Evolutionary conservation across 2,329 filamentous ascomycete genomes (phyloP).

Genomic region (Penicillium sp.): DNA sequence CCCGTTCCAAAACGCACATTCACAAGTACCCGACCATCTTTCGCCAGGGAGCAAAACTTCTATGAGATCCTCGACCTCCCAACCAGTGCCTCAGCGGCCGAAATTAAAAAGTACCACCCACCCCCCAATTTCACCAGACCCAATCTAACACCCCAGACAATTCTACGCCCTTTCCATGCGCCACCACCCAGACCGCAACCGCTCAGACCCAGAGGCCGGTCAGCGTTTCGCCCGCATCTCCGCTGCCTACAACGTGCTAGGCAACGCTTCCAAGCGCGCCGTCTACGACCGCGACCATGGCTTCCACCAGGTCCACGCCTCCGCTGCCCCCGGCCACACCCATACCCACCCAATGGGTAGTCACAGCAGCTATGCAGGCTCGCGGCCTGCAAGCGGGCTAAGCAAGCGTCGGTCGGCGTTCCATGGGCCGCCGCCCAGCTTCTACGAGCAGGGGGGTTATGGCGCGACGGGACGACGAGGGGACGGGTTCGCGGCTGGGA

Average conservation of each 20-base stretch:
- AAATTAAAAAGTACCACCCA: conserved; percentile 75
- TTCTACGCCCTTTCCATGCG: conserved; percentile 92
- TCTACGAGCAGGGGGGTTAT: conserved; percentile 82
- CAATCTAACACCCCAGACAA: conserved; percentile 40
- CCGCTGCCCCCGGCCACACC: conserved; percentile 26
- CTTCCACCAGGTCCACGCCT: conserved; percentile 35
- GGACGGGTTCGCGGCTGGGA: conserved; percentile 46
- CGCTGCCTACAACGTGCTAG: conserved; percentile 79
- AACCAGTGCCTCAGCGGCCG: conserved; percentile 66
- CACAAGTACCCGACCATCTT: conserved; percentile 45
- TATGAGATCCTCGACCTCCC: conserved; percentile 81
- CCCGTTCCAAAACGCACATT: conserved; percentile 33
- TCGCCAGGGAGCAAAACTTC: conserved; percentile 58
- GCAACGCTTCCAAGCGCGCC: conserved; percentile 71
- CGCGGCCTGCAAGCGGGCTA: conserved; percentile 77
- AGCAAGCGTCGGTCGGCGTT: conserved; percentile 75
- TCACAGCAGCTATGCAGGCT: conserved; percentile 57
- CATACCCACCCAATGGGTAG: conserved; percentile 50
- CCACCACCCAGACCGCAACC: conserved; percentile 92
- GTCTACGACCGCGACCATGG: conserved; percentile 71
- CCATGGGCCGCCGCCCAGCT: conserved; percentile 83
- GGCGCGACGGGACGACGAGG: conserved; percentile 62
- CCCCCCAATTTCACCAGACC: background rate
- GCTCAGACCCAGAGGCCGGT: conserved; percentile 68
- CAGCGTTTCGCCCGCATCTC: conserved; percentile 79